These are phyloP conservation scores for Capsicum rhomboideum DNA, from an alignment of 257 asterid genomes.

Conservation along the genomic window DNA sequence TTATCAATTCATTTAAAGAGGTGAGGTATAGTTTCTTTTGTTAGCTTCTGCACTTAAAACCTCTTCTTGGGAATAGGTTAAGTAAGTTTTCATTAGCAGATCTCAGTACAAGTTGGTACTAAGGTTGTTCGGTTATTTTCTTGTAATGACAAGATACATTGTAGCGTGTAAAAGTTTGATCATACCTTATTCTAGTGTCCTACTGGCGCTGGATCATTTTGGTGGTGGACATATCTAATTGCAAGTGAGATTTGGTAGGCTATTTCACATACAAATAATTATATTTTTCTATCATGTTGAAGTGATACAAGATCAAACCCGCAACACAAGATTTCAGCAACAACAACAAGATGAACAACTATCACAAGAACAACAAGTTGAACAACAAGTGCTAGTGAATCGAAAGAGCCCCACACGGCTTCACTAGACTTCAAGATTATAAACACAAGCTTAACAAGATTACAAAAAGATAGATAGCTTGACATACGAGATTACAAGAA, in stretches of 20 bases:
- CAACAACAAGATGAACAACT: no score
- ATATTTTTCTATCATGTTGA: neutral
- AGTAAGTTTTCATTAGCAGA: neutral
- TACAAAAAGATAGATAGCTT: no score
- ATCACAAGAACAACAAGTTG: no score
- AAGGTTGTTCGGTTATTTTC: neutral
- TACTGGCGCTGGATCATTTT: neutral
- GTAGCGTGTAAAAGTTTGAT: neutral
- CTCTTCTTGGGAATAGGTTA: neutral
- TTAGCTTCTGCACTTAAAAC: slow-evolving; percentile 3
- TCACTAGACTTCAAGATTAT: no score
- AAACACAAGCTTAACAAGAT: no score
- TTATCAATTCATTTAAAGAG: slow-evolving; percentile 92
- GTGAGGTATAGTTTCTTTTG: slow-evolving; percentile 37
- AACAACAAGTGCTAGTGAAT: no score
- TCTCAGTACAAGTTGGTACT: neutral
- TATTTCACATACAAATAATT: neutral
- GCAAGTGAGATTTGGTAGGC: neutral
- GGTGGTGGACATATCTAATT: neutral
- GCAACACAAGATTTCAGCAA: no score
- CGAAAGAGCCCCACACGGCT: no score
- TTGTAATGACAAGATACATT: neutral
- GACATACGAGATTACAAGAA: no score
- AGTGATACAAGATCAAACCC: no score
- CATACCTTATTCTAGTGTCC: neutral